phyloP scores from a whole-genome alignment of 2,329 filamentous ascomycete genomes.

The Aphanocladium album region DNA sequence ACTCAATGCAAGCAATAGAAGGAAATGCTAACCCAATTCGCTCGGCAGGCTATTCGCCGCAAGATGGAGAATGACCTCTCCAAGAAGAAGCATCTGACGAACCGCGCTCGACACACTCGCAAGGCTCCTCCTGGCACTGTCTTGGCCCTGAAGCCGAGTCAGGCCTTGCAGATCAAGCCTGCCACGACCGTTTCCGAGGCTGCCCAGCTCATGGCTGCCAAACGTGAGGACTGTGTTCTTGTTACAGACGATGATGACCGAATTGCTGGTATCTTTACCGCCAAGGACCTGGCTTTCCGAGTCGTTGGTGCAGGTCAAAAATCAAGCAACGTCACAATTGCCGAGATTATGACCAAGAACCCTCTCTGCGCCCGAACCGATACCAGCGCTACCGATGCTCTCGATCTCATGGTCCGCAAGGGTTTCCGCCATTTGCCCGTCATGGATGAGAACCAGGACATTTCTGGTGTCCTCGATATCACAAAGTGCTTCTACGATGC shows the following conservation, averaged over 20 bases:
- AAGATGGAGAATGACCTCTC: conserved; percentile 97
- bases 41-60: conserved; percentile 76
- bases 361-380: conserved; percentile 95
- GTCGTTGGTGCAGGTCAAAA: conserved; percentile 90
- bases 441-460: conserved; percentile 99
- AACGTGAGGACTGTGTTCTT: conserved; percentile 94
- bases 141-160: conserved; percentile 89
- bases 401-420: conserved; percentile 18
- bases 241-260: conserved; percentile 97
- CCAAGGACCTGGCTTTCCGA: conserved; percentile 95
- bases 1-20: neutral
- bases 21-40: conserved; percentile 1
- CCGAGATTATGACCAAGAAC: conserved; percentile 99
- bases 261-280: conserved; percentile 97
- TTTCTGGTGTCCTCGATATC: conserved; percentile 95
- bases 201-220: conserved; percentile 97
- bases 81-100: conserved; percentile 86
- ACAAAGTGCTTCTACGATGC: conserved; percentile 99
- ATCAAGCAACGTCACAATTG: conserved; percentile 84
- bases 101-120: conserved; percentile 75
- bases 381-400: conserved; percentile 72
- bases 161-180: conserved; percentile 96
- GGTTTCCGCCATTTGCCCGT: conserved; percentile 93
- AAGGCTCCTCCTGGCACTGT: conserved; percentile 96
- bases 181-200: conserved; percentile 90